Evolutionary conservation across 148 eudicot species (phyloP).

Genomic region (Amaranthus cruentus): DNA sequence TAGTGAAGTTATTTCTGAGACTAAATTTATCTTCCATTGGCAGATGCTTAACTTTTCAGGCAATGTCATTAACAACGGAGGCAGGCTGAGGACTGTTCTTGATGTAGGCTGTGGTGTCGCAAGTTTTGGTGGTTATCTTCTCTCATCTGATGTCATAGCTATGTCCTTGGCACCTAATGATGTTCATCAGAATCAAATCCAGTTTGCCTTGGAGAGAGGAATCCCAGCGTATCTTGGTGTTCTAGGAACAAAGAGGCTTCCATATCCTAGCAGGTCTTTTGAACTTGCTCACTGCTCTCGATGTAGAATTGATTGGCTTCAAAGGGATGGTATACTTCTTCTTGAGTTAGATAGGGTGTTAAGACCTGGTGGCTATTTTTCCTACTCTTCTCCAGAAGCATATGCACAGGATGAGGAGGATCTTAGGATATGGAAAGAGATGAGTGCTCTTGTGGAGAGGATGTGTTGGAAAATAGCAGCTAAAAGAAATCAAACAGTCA

Average conservation of each 20-base stretch:
- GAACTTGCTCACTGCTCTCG: constrained; percentile 98
- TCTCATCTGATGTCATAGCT: constrained; percentile 69
- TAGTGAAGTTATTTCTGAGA: constrained; percentile 4
- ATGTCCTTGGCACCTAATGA: constrained; percentile 99
- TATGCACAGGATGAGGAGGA: constrained; percentile 99
- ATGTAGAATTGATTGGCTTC: constrained; percentile 99
- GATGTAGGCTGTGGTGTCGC: constrained; percentile 99
- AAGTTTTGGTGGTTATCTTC: constrained; percentile 98
- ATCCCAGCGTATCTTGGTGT: constrained; percentile 98
- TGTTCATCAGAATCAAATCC: constrained; percentile 98
- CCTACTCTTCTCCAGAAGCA: constrained; percentile 98
- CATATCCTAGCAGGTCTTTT: constrained; percentile 96
- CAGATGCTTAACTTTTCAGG: constrained; percentile 97
- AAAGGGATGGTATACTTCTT: constrained; percentile 95
- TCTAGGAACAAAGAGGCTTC: constrained; percentile 96
- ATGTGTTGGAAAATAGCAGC: constrained; percentile 99
- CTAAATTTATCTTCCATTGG: constrained; percentile 13
- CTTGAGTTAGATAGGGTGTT: constrained; percentile 90
- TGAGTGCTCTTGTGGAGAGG: constrained; percentile 94
- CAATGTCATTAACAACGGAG: constrained; percentile 60
- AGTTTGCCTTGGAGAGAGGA: constrained; percentile 98
- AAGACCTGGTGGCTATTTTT: constrained; percentile 97
- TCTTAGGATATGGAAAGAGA: constrained; percentile 89
- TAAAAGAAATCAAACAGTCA: constrained; percentile 89
- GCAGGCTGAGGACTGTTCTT: constrained; percentile 79